A percentile compares a stretch with the other conserved stretches of the same genome.
Evolutionary conservation across 345 rosid genomes (phyloP).

Genomic region (Ailanthus altissimus): DNA sequence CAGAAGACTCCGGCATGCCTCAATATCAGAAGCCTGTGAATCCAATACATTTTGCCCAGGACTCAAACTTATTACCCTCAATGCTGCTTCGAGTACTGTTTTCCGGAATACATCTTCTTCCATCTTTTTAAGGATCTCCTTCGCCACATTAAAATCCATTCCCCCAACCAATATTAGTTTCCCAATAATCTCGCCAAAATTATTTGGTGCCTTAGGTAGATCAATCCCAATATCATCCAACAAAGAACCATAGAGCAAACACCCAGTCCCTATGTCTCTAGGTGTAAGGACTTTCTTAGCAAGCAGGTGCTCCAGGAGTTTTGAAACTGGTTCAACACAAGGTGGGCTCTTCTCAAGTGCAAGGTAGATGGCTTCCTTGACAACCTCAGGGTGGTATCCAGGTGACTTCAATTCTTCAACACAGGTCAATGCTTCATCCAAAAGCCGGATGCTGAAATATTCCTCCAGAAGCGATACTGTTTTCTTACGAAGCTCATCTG

Average conservation of each 20-base stretch:
- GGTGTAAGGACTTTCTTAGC: slow-evolving; percentile 47
- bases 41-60: slow-evolving; percentile 46
- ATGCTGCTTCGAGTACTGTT: slow-evolving; percentile 54
- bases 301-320: slow-evolving; percentile 54
- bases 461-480: slow-evolving; percentile 73
- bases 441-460: slow-evolving; percentile 51
- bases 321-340: slow-evolving; percentile 44
- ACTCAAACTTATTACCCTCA: slow-evolving; percentile 38
- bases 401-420: slow-evolving; percentile 71
- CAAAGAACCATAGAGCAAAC: slow-evolving; percentile 63
- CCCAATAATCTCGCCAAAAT: slow-evolving; percentile 79
- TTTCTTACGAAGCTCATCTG: slow-evolving; percentile 58
- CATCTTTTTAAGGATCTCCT: slow-evolving; percentile 62
- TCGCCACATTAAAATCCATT: slow-evolving; percentile 54
- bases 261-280: slow-evolving; percentile 61
- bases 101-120: slow-evolving; percentile 64
- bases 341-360: slow-evolving; percentile 78
- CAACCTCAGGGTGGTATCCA: slow-evolving; percentile 67
- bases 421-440: slow-evolving; percentile 76
- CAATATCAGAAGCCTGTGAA: slow-evolving; percentile 54
- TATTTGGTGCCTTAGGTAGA: slow-evolving; percentile 73
- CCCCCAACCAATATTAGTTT: slow-evolving; percentile 52
- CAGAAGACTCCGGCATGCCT: slow-evolving; percentile 60
- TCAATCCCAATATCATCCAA: slow-evolving; percentile 88
- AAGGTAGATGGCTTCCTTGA: slow-evolving; percentile 74